Evolutionary conservation across 2,329 filamentous ascomycete genomes (phyloP).

Genomic region (Mariannaea elegans): DNA sequence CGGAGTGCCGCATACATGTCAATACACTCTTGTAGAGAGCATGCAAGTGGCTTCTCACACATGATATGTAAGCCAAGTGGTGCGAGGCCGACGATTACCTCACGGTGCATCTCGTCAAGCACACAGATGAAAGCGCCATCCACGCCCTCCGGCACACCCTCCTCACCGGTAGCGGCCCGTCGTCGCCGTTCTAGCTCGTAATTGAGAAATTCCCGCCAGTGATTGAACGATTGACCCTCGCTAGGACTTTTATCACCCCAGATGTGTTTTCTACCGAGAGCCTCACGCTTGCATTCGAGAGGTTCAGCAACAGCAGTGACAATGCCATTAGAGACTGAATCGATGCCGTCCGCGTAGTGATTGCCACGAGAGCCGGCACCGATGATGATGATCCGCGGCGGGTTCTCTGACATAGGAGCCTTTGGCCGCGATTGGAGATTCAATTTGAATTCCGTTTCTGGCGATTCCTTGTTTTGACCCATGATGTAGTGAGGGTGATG

Average conservation of each 20-base stretch:
- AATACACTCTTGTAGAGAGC: conserved; percentile 80
- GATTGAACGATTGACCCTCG: conserved; percentile 73
- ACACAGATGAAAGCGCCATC: conserved; percentile 74
- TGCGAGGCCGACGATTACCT: conserved; percentile 79
- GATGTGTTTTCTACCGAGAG: conserved; percentile 77
- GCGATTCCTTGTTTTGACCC: not conserved
- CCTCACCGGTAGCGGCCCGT: conserved; percentile 58
- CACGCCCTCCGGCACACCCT: conserved; percentile 60
- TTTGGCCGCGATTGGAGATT: conserved; percentile 47
- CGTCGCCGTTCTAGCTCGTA: conserved; percentile 74
- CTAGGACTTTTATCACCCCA: conserved; percentile 65
- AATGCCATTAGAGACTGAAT: conserved; percentile 70
- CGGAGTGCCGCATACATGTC: conserved; percentile 71
- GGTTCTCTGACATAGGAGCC: conserved; percentile 56
- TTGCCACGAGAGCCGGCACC: conserved; percentile 84
- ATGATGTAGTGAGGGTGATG: not conserved
- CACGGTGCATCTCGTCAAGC: conserved; percentile 86
- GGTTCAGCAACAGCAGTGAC: conserved; percentile 87
- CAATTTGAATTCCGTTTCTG: conserved; percentile 25
- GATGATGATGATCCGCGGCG: conserved; percentile 78
- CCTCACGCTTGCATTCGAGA: conserved; percentile 75
- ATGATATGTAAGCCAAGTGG: conserved; percentile 81
- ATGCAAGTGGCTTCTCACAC: conserved; percentile 94
- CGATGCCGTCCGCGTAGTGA: conserved; percentile 75
- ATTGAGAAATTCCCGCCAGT: conserved; percentile 79